Percentiles rank a stretch among this genome's conserved stretches.
These are phyloP conservation scores for Leishmania martiniquensis DNA, from an alignment of 208 protist species.

Conservation along the genomic window DNA sequence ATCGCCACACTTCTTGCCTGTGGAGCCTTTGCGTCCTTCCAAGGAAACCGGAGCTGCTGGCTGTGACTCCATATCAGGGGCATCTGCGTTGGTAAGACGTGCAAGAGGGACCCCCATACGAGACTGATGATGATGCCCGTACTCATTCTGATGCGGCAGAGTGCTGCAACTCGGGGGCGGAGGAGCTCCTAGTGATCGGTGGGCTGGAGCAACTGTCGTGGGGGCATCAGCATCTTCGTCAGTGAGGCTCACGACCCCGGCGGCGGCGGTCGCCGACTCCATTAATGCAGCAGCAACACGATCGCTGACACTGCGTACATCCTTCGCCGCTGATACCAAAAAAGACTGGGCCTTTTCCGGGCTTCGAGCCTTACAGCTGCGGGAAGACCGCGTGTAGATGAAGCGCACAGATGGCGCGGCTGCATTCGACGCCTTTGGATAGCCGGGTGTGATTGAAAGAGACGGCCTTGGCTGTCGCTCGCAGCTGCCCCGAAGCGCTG, in stretches of 20 bases:
- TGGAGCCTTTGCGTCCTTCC: not conserved
- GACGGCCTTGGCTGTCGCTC: not conserved
- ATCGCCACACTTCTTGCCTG: not conserved
- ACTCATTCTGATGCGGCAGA: too few species aligned
- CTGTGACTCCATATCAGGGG: not conserved
- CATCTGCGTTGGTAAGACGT: not conserved
- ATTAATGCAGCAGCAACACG: not conserved
- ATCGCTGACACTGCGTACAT: not conserved
- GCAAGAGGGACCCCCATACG: not conserved
- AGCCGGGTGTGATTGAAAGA: not conserved
- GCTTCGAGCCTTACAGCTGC: conserved; percentile 7
- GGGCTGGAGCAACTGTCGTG: not conserved
- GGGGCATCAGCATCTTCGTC: not conserved
- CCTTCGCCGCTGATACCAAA: not conserved
- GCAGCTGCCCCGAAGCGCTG: not conserved
- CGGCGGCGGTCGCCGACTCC: not conserved
- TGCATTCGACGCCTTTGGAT: not conserved
- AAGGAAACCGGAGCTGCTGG: not conserved
- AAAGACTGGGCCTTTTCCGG: not conserved
- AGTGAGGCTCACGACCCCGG: not conserved
- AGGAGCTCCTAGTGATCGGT: not conserved
- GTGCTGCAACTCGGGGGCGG: not conserved
- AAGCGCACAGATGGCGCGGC: conserved; percentile 7
- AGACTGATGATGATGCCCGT: not conserved
- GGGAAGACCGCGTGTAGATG: conserved; percentile 20